Percentiles rank a stretch among this genome's conserved stretches.
phyloP scores from a whole-genome alignment of 345 rosid genomes.

The Gossypium thurberi region DNA sequence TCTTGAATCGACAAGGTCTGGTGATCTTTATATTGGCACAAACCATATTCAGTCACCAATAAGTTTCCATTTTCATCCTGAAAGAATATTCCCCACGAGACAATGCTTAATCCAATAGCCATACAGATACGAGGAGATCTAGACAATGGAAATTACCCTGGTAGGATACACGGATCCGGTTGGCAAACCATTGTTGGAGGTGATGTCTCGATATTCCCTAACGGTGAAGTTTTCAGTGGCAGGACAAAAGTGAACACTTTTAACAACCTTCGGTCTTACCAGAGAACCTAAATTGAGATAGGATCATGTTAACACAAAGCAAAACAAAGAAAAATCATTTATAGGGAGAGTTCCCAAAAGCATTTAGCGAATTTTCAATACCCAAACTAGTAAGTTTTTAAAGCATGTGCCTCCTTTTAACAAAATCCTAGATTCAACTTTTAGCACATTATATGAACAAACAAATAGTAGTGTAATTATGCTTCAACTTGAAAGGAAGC shows the following conservation, averaged over 20 bases:
- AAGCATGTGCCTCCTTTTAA: background rate
- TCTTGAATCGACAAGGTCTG: constrained; percentile 98
- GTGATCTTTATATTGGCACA: constrained; percentile 93
- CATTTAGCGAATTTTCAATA: background rate
- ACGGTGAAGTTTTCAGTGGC: constrained; percentile 57
- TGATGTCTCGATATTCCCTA: constrained; percentile 88
- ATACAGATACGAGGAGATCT: constrained; percentile 3
- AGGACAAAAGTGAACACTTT: constrained; percentile 94
- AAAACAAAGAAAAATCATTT: background rate
- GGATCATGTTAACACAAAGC: constrained; percentile 13
- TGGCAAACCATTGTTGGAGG: constrained; percentile 82
- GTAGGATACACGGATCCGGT: constrained; percentile 99
- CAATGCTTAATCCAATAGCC: background rate
- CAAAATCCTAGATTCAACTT: background rate
- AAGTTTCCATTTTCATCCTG: constrained; percentile 90
- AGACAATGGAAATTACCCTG: constrained; percentile 50
- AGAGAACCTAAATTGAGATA: constrained; percentile 62
- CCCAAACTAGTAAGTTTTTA: background rate
- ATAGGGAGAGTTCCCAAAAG: constrained; percentile 25
- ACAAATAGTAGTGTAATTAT: background rate
- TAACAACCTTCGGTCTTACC: constrained; percentile 97
- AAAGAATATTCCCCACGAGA: constrained; percentile 22
- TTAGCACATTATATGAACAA: background rate
- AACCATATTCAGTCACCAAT: constrained; percentile 91
- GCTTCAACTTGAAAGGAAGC: background rate